Evolutionary conservation across 768 basidiomycete species (phyloP).

Genomic region (Fibroporia radiculosa): DNA sequence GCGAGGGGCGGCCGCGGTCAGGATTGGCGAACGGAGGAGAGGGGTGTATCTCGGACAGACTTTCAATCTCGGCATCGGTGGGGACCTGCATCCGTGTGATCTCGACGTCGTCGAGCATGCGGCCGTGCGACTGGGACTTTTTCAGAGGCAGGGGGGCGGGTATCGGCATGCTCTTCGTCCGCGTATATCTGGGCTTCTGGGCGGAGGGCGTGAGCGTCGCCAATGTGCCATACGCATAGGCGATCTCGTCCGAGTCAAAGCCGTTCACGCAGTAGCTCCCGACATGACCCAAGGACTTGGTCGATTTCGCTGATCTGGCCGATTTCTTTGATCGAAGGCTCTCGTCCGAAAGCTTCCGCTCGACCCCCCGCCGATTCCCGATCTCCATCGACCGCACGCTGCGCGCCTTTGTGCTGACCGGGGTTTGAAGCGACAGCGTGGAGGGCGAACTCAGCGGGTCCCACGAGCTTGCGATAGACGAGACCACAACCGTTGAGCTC

Average conservation of each 20-base stretch:
- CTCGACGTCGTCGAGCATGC: slow-evolving; percentile 14
- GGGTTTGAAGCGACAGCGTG: slow-evolving; percentile 10
- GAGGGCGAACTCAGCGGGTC: slow-evolving; percentile 12
- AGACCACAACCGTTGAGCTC: slow-evolving; percentile 12
- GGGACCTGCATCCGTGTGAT: background rate
- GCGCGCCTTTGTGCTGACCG: slow-evolving; percentile 11
- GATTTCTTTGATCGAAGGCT: slow-evolving; percentile 31
- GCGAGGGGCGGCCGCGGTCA: slow-evolving; percentile 14
- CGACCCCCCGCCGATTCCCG: slow-evolving; percentile 10
- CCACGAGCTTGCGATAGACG: slow-evolving; percentile 12
- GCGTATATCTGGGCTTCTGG: slow-evolving; percentile 20
- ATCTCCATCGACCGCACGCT: slow-evolving; percentile 13
- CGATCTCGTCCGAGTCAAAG: slow-evolving; percentile 7
- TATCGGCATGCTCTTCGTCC: slow-evolving; percentile 42
- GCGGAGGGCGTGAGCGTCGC: slow-evolving; percentile 1
- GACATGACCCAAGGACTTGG: slow-evolving; percentile 7
- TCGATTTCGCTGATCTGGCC: slow-evolving; percentile 25
- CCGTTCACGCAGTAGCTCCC: slow-evolving; percentile 7
- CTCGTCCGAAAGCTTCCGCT: slow-evolving; percentile 29
- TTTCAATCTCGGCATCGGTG: background rate
- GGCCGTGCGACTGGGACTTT: slow-evolving; percentile 22
- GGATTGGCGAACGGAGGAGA: slow-evolving; percentile 1
- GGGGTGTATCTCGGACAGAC: background rate
- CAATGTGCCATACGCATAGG: slow-evolving; percentile 13
- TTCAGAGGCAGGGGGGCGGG: slow-evolving; percentile 26